A percentile compares a stretch with the other conserved stretches of the same genome.
Evolutionary conservation across 805 yeast species (phyloP).

Genomic region (Diddensiella transvaalensis): DNA sequence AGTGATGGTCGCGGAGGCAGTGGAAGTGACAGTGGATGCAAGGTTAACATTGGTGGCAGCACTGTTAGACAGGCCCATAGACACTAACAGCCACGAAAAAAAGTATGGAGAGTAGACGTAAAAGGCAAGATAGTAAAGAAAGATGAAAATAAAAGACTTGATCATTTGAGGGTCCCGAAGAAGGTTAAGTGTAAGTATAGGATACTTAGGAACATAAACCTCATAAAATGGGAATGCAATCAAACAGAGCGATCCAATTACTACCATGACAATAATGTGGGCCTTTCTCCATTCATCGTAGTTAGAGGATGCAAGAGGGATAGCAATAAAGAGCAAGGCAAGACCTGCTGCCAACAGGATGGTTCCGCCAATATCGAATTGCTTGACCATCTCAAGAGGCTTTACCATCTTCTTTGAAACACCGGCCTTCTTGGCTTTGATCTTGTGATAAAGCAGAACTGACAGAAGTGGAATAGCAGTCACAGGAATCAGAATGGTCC

Average conservation of each 20-base stretch:
- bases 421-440: constrained; percentile 41
- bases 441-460: constrained; percentile 55
- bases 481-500: constrained; percentile 73
- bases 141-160: constrained; percentile 55
- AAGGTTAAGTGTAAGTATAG: constrained; percentile 58
- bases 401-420: constrained; percentile 5
- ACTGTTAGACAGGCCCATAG: constrained; percentile 51
- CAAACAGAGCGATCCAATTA: constrained; percentile 57
- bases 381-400: constrained; percentile 1
- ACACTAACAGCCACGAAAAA: constrained; percentile 63
- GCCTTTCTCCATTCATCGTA: constrained; percentile 54
- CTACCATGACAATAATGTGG: constrained; percentile 63
- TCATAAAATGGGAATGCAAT: constrained; percentile 66
- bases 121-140: constrained; percentile 60
- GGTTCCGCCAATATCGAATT: constrained; percentile 58
- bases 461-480: constrained; percentile 55
- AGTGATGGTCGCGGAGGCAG: constrained; percentile 58
- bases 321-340: constrained; percentile 66
- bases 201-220: constrained; percentile 47
- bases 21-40: constrained; percentile 62
- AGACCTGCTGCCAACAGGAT: constrained; percentile 51
- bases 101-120: constrained; percentile 48
- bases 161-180: constrained; percentile 62
- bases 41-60: constrained; percentile 69
- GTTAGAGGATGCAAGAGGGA: constrained; percentile 71